phyloP scores from a whole-genome alignment of 805 yeast genomes.

The Candida morakotiae region DNA sequence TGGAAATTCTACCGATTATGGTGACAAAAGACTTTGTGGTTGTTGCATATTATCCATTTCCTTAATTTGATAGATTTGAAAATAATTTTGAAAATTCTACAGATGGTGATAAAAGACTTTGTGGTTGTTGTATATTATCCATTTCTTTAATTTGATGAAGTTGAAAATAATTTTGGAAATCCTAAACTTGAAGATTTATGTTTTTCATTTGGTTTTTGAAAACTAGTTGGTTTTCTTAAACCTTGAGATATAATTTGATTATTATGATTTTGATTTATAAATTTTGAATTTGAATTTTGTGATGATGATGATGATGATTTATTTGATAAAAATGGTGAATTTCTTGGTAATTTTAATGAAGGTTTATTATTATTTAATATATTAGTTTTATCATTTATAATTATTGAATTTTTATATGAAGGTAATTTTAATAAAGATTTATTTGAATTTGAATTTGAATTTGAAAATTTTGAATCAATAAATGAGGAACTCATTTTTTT shows the following conservation, averaged over 20 bases:
- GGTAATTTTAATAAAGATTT: slow-evolving; percentile 19
- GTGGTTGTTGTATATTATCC: too few relatives aligned
- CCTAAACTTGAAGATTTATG: slow-evolving; percentile 16
- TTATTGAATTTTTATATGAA: slow-evolving; percentile 18
- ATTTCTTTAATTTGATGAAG: too few relatives aligned
- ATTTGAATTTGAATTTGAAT: not conserved
- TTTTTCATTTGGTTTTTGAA: slow-evolving; percentile 26
- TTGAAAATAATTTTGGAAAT: slow-evolving; percentile 23
- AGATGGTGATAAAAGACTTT: too few relatives aligned
- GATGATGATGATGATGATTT: slow-evolving; percentile 12
- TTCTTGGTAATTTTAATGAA: slow-evolving; percentile 14
- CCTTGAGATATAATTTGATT: slow-evolving; percentile 9
- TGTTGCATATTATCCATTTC: too few relatives aligned
- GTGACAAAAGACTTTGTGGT: too few relatives aligned
- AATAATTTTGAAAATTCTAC: too few relatives aligned
- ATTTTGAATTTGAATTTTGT: not conserved
- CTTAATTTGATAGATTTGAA: too few relatives aligned
- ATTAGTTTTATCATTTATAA: not conserved
- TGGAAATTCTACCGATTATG: too few relatives aligned
- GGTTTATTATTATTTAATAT: slow-evolving; percentile 9
- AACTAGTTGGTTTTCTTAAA: slow-evolving; percentile 31
- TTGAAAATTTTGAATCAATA: too few relatives aligned
- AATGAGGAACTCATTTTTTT: too few relatives aligned
- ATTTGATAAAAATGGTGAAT: slow-evolving; percentile 30
- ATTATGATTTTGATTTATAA: too few relatives aligned